Evolutionary conservation across 2,329 filamentous ascomycete species (phyloP).

Genomic region (Trichoderma sp.): DNA sequence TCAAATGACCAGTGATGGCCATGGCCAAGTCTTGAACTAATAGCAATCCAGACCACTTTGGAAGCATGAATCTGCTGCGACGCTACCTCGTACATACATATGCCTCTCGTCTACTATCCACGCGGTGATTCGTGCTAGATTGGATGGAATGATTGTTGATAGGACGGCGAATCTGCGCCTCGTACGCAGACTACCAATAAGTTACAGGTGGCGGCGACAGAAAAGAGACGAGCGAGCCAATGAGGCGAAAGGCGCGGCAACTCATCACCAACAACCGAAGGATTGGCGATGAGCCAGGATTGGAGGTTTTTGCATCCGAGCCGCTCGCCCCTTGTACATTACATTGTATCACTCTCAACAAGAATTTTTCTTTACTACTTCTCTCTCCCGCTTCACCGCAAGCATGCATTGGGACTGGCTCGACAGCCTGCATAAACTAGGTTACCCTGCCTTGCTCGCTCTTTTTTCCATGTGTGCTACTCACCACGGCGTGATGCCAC

Average conservation of each 20-base stretch:
- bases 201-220: background rate
- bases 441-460: background rate
- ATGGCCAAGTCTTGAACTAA: background rate
- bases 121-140: background rate
- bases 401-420: background rate
- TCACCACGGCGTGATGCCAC: background rate
- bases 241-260: background rate
- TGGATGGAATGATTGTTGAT: background rate
- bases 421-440: background rate
- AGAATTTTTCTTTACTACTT: background rate
- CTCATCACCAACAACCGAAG: background rate
- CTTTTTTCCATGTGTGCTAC: background rate
- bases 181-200: background rate
- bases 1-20: background rate
- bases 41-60: background rate
- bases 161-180: background rate
- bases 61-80: conserved; percentile 6
- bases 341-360: background rate
- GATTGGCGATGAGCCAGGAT: background rate
- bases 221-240: background rate
- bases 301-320: background rate
- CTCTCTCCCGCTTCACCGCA: background rate
- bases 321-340: background rate
- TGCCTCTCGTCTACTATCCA: background rate
- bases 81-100: background rate